Percentiles rank a stretch among this genome's conserved stretches.
Evolutionary conservation across 106 monocot species (phyloP).

Genomic region (Triglochin maritima): DNA sequence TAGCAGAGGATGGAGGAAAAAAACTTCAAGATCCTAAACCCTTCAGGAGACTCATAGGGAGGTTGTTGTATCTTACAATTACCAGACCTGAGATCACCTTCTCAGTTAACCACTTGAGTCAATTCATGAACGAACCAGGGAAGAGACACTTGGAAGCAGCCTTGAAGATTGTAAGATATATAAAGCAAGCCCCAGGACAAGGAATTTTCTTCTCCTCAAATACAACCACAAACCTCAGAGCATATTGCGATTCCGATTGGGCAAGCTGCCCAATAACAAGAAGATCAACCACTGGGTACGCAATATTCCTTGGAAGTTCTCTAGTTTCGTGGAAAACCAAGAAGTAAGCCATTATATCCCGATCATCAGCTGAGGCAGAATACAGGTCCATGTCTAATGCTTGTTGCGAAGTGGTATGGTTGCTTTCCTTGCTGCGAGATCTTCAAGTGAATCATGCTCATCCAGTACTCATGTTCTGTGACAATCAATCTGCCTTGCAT

Average conservation of each 20-base stretch:
- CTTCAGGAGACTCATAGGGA: neutral
- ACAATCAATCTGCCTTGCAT: neutral
- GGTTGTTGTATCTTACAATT: neutral
- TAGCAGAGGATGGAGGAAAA: neutral
- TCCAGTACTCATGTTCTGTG: neutral
- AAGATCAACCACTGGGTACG: neutral
- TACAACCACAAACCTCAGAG: neutral
- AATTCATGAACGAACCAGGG: neutral
- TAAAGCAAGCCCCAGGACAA: neutral
- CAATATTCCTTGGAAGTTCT: neutral
- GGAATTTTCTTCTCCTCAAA: neutral
- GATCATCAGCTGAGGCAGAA: neutral
- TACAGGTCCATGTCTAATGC: neutral
- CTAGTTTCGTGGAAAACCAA: conserved; percentile 3
- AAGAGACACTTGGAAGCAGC: neutral
- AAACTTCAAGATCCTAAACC: neutral
- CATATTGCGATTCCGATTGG: conserved; percentile 3
- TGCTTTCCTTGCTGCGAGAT: neutral
- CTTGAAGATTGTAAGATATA: neutral
- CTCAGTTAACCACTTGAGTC: neutral
- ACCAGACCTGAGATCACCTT: neutral
- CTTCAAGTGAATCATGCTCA: neutral
- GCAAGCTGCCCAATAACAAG: neutral
- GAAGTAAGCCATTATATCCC: neutral
- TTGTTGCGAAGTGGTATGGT: neutral